Evolutionary conservation across 345 rosid genomes (phyloP).

Genomic region (Boechera stricta): DNA sequence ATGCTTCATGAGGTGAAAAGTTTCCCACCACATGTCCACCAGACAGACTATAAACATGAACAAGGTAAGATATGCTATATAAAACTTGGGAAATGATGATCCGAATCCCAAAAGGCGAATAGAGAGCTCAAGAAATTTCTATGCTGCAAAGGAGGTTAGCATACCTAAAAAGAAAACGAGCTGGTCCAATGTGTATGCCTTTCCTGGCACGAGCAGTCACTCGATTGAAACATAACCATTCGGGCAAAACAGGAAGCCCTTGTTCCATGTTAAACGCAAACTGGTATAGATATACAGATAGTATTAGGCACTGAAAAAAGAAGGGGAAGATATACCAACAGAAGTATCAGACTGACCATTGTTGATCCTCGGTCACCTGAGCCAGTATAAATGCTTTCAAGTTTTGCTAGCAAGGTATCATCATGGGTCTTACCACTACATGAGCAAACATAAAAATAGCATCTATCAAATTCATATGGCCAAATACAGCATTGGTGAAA

Average conservation of each 20-base stretch:
- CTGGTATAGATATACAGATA: slow-evolving; percentile 53
- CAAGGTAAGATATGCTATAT: slow-evolving; percentile 17
- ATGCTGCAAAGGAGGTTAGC: slow-evolving; percentile 12
- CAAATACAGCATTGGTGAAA: slow-evolving; percentile 11
- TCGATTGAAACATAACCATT: slow-evolving; percentile 88
- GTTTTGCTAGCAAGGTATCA: slow-evolving; percentile 74
- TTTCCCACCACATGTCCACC: slow-evolving; percentile 90
- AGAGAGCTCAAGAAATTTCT: slow-evolving; percentile 10
- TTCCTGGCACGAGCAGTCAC: slow-evolving; percentile 84
- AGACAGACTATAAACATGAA: slow-evolving; percentile 61
- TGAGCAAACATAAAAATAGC: slow-evolving; percentile 36
- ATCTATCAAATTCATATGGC: slow-evolving; percentile 20
- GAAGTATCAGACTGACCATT: slow-evolving; percentile 63
- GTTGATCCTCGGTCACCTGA: slow-evolving; percentile 92
- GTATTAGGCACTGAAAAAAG: slow-evolving; percentile 20
- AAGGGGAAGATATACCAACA: slow-evolving; percentile 20
- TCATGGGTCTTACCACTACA: slow-evolving; percentile 87
- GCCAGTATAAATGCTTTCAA: slow-evolving; percentile 88
- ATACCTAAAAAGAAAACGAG: slow-evolving; percentile 74
- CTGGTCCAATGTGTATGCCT: slow-evolving; percentile 81
- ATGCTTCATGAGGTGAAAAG: slow-evolving; percentile 94
- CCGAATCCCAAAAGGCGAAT: not conserved
- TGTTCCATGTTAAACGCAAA: slow-evolving; percentile 88
- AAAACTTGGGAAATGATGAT: slow-evolving; percentile 20
- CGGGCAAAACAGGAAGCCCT: slow-evolving; percentile 84